Conservation (phyloP, 805 yeast genomes). For the Wickerhamomyces ciferrii region DNA sequence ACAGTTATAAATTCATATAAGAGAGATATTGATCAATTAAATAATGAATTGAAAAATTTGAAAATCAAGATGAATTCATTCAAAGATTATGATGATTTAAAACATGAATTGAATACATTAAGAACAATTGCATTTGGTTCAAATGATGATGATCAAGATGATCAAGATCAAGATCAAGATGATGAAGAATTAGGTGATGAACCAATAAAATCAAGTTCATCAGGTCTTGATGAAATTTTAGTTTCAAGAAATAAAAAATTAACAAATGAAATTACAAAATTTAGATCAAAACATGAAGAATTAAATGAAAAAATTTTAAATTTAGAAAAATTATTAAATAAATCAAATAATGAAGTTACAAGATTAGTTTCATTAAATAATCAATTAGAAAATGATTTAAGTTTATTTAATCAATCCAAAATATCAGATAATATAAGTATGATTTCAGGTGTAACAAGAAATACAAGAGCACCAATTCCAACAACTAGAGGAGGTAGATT, state of each 20-base stretch:
- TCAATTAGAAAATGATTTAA: slow-evolving; percentile 71
- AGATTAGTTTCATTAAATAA: slow-evolving; percentile 42
- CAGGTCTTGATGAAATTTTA: slow-evolving; percentile 50
- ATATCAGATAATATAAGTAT: slow-evolving; percentile 50
- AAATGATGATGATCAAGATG: slow-evolving; percentile 29
- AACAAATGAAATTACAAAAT: slow-evolving; percentile 61
- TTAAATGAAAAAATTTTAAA: slow-evolving; percentile 32
- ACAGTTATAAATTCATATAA: slow-evolving; percentile 16
- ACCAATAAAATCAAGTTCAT: slow-evolving; percentile 16
- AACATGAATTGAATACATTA: slow-evolving; percentile 66
- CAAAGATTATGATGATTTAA: slow-evolving; percentile 75
- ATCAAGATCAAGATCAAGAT: slow-evolving; percentile 16
- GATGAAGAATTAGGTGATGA: slow-evolving; percentile 24
- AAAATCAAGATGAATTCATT: slow-evolving; percentile 44
- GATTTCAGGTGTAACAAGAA: slow-evolving; percentile 50
- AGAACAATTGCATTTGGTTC: slow-evolving; percentile 74
- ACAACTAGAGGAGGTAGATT: slow-evolving; percentile 25
- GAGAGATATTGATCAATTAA: slow-evolving; percentile 31
- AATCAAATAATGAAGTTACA: slow-evolving; percentile 31
- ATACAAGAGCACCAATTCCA: slow-evolving; percentile 24
- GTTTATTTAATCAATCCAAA: slow-evolving; percentile 43
- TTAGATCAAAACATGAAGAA: slow-evolving; percentile 53
- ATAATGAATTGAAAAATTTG: slow-evolving; percentile 44
- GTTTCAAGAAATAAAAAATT: slow-evolving; percentile 68
- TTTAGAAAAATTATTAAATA: slow-evolving; percentile 33